A percentile compares a stretch with the other conserved stretches of the same genome.
Conservation (phyloP, 208 protist species). For the Acanthamoeba sp. region DNA sequence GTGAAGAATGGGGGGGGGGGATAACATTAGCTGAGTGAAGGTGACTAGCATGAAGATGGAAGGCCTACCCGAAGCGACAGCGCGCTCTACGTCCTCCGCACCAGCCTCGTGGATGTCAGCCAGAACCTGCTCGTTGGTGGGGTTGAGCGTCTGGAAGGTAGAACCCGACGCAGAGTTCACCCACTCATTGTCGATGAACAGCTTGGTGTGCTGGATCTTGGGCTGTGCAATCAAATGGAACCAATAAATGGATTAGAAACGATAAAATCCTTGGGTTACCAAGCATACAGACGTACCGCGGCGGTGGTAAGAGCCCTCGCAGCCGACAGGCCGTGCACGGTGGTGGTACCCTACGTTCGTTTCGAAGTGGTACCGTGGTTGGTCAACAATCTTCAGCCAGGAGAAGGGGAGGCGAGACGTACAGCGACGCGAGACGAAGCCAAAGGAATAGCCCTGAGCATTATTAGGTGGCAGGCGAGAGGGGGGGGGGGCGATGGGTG, state of each 20-base stretch:
- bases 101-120: conserved; percentile 90
- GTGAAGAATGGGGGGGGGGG: not conserved
- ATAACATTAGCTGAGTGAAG: no score
- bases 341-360: not conserved
- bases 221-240: not conserved
- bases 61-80: conserved; percentile 81
- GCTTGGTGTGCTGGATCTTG: conserved; percentile 84
- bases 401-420: no score
- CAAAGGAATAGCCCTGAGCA: conserved; percentile 1
- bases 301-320: conserved; percentile 29
- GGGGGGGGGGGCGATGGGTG: no score
- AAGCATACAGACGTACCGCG: not conserved
- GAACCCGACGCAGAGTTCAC: conserved; percentile 89
- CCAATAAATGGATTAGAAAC: not conserved
- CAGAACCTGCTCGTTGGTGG: conserved; percentile 91
- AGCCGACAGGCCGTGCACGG: not conserved
- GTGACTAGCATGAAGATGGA: no score
- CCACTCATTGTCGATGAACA: conserved; percentile 93
- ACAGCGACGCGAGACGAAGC: conserved; percentile 24
- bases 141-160: conserved; percentile 91
- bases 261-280: no score
- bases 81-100: conserved; percentile 89
- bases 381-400: not conserved
- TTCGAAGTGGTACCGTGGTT: no score
- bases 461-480: not conserved